Evolutionary conservation across 257 asterid species (phyloP), one percentile per base, ranked within the genome.

Genomic region (Buddleja alternifolia): DNA sequence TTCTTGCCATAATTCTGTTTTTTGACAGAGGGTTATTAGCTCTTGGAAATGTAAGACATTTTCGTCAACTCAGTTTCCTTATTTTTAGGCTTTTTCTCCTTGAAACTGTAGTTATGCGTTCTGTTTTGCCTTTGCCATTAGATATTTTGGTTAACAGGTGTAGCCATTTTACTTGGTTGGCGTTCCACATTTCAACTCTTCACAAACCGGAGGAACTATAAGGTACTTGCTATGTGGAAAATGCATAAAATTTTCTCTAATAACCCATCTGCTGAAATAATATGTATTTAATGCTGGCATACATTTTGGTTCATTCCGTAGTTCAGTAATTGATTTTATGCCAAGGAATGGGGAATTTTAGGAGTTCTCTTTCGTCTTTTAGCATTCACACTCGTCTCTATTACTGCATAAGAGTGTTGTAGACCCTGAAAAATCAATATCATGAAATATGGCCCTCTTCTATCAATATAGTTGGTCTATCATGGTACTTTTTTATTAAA

Each of bases 11-110:
- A 60, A 48, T 88, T 75, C 81, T 90, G 37, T 87, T 90, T 74
- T 90, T 90, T 8, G 97, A 90, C 77, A 87, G 95, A 77, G 97
- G 97, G 52, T 82, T 88, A 69, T 95, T 90, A 44, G 97, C 97
- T 54, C 88, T 90, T 75, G 97, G 95, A 76, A 90, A 90, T 77
- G 97, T 90, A 90, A 84, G 93, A 58, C 48, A 57, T 36, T 56
- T 23, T 2, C 75, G n/a, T 59, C 54, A 53, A 52, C 37, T 71
- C 17, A 45, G 37, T 15, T 72, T 42, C 51, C 25, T 58, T 39
- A 7, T 23, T 62, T 34, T 29, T 47, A 17, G 34, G 32, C 9
- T 54, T 64, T 46, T 42, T 7, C 23, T 11, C 34, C 21, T 60
- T 12, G 29, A 21, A 60, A 36, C 44, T 57, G 16, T 32, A 48